These are phyloP conservation scores for Gloeopeniophorella convolvens DNA, from an alignment of 768 basidiomycete species.

Conservation along the genomic window DNA sequence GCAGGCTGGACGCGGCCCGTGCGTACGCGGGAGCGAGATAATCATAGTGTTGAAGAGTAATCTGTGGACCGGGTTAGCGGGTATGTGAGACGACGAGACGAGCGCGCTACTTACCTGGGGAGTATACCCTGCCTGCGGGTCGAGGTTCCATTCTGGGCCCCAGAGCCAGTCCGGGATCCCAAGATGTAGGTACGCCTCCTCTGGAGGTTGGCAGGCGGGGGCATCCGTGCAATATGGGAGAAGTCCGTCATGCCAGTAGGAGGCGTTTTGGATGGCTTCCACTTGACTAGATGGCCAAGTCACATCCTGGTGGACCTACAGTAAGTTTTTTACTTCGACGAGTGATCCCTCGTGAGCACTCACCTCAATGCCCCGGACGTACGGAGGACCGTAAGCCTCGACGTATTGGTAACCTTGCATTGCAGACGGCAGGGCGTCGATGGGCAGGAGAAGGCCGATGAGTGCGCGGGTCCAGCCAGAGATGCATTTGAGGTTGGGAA, in stretches of 20 bases:
- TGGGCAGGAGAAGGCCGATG: too few relatives aligned
- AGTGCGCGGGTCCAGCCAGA: too few relatives aligned
- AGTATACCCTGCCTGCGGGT: neutral
- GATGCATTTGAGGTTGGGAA: conserved; percentile 16
- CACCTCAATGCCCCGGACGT: too few relatives aligned
- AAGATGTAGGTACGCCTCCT: conserved; percentile 6
- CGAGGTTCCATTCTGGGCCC: neutral
- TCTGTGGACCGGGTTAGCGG: too few relatives aligned
- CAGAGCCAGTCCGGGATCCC: neutral
- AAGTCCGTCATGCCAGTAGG: conserved; percentile 16
- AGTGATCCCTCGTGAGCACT: too few relatives aligned
- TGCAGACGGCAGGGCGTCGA: too few relatives aligned
- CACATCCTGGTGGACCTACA: conserved; percentile 6
- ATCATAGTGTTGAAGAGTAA: too few relatives aligned
- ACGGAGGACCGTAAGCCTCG: too few relatives aligned
- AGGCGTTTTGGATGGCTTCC: conserved; percentile 10
- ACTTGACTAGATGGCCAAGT: conserved; percentile 2
- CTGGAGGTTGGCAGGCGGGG: conserved; percentile 4
- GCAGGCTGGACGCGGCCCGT: too few relatives aligned
- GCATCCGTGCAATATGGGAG: conserved; percentile 13
- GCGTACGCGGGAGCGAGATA: too few relatives aligned
- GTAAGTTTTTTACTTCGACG: conserved; percentile 13
- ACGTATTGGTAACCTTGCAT: too few relatives aligned
- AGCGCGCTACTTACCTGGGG: conserved; percentile 1
- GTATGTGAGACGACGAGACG: too few relatives aligned